These are phyloP conservation scores for Pyrenophora seminiperda DNA, from an alignment of 2,329 filamentous ascomycete species.

Conservation along the genomic window DNA sequence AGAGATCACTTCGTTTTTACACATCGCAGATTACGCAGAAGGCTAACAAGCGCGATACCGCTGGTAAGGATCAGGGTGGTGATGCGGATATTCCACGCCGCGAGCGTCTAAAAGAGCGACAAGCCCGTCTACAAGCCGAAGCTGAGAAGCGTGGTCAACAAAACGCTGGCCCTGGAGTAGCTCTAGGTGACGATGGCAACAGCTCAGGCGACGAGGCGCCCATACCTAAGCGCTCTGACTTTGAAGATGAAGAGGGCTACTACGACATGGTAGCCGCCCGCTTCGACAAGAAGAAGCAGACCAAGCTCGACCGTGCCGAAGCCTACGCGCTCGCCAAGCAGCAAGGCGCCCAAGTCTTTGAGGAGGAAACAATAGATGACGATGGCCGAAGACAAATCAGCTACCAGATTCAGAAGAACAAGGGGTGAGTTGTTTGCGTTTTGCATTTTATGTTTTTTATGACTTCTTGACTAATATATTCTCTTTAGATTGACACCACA, in stretches of 20 bases:
- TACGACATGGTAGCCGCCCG: slow-evolving; percentile 83
- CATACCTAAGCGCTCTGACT: slow-evolving; percentile 45
- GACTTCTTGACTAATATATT: neutral
- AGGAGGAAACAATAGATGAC: slow-evolving; percentile 71
- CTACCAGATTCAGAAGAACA: slow-evolving; percentile 97
- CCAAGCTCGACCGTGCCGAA: slow-evolving; percentile 71
- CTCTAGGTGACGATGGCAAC: slow-evolving; percentile 66
- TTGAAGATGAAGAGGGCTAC: slow-evolving; percentile 71
- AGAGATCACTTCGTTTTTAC: slow-evolving; percentile 95
- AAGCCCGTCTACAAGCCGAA: slow-evolving; percentile 84
- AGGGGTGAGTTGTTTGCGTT: slow-evolving; percentile 59
- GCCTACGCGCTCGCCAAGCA: slow-evolving; percentile 61
- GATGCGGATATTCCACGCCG: slow-evolving; percentile 85
- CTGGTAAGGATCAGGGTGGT: slow-evolving; percentile 75
- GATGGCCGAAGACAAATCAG: slow-evolving; percentile 92
- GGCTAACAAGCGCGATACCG: slow-evolving; percentile 78
- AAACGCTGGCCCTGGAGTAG: slow-evolving; percentile 62
- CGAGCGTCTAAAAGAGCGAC: slow-evolving; percentile 83
- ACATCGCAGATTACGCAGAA: slow-evolving; percentile 97
- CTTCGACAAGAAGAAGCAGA: slow-evolving; percentile 69
- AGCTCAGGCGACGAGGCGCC: slow-evolving; percentile 66
- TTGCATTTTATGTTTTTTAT: neutral
- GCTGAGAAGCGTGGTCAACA: slow-evolving; percentile 78
- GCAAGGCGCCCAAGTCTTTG: slow-evolving; percentile 65
- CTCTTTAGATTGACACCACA: slow-evolving; percentile 68